phyloP scores from a whole-genome alignment of 805 yeast species.

The Yamadazyma akitaensis region DNA sequence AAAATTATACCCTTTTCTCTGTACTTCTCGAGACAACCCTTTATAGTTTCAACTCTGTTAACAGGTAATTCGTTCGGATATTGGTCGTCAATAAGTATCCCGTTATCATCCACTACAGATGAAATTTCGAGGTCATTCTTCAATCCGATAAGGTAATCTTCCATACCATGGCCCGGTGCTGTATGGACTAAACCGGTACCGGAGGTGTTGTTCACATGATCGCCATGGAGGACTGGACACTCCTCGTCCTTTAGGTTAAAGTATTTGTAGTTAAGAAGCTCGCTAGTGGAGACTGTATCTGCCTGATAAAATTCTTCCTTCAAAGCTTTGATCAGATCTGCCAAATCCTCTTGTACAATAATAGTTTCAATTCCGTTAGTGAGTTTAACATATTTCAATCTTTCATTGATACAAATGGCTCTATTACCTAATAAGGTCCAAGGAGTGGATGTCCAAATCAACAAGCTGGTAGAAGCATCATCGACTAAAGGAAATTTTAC shows the following conservation, averaged over 20 bases:
- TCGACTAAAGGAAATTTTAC: conserved; percentile 56
- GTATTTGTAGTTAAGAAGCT: conserved; percentile 8
- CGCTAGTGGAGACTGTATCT: background rate
- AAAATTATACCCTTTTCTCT: conserved; percentile 43
- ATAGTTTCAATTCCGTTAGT: conserved; percentile 39
- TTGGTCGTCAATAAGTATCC: conserved; percentile 56
- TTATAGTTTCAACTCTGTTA: conserved; percentile 21
- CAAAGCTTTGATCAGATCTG: conserved; percentile 32
- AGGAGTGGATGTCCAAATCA: conserved; percentile 98
- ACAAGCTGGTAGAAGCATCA: conserved; percentile 10
- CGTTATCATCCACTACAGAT: conserved; percentile 79
- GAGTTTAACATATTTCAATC: conserved; percentile 53
- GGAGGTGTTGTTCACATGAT: conserved; percentile 72
- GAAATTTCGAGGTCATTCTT: conserved; percentile 52
- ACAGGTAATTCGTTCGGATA: conserved; percentile 43
- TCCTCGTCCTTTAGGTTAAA: conserved; percentile 34
- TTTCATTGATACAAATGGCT: conserved; percentile 71
- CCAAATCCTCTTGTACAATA: conserved; percentile 56
- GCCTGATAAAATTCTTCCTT: background rate
- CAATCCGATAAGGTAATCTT: conserved; percentile 76
- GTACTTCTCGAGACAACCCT: conserved; percentile 55
- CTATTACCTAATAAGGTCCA: conserved; percentile 92
- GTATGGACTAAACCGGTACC: conserved; percentile 97
- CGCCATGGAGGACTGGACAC: conserved; percentile 71
- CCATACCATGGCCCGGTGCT: conserved; percentile 98